These are phyloP conservation scores for Populus trichocarpa DNA, from an alignment of 441 rosid genomes.

Conservation along the genomic window DNA sequence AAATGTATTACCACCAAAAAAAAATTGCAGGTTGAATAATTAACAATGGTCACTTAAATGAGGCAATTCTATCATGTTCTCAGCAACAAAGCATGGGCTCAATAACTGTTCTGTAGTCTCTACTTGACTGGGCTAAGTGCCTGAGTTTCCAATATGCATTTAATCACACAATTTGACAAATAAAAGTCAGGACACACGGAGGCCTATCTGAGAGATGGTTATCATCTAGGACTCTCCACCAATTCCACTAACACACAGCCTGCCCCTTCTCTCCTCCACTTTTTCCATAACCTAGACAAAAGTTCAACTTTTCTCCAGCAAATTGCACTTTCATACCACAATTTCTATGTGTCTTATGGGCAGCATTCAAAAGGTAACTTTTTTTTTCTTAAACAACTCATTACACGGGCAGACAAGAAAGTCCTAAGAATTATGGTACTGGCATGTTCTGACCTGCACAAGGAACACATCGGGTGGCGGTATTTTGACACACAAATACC, in stretches of 20 bases:
- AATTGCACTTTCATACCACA: neutral
- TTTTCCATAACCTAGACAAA: neutral
- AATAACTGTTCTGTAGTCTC: neutral
- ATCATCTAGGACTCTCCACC: neutral
- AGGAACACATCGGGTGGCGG: constrained; percentile 80
- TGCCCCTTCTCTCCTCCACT: neutral
- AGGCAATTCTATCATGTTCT: neutral
- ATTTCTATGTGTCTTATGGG: neutral
- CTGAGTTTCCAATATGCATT: neutral
- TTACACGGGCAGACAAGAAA: neutral
- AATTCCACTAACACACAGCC: neutral
- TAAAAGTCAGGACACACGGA: neutral
- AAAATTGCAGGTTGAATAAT: neutral
- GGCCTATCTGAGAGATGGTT: neutral
- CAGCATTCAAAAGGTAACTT: neutral
- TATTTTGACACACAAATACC: constrained; percentile 73
- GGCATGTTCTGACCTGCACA: constrained; percentile 61
- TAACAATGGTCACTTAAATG: neutral
- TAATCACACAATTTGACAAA: neutral
- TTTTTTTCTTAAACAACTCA: neutral
- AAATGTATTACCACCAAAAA: too few relatives aligned
- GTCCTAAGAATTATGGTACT: neutral
- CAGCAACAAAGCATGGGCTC: neutral
- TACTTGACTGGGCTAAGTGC: neutral
- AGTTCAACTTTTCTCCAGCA: neutral